Base-by-base conservation (phyloP, 768 basidiomycete genomes). In the Naganishia onofrii region DNA sequence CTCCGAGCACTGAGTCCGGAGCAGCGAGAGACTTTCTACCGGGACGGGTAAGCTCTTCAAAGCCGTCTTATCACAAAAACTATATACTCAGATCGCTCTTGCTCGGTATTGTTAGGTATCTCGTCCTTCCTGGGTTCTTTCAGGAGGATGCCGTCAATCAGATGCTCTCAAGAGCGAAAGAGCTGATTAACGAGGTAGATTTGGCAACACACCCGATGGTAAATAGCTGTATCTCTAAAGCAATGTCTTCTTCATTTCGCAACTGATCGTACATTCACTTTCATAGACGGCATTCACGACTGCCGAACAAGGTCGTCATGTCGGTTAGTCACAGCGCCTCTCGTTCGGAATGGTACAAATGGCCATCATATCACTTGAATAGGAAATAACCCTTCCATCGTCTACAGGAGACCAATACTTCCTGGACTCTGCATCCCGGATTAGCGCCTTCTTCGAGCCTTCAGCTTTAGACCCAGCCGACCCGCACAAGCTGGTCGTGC, bases 401-500 rank as follows among this genome's bases (percentile, higher is more conserved):
- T 92, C 29, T 93, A 42, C 42, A 63, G 60, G 93, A 0, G 93
- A 98, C 76, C 88, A 92, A 36, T 98, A 98, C 80, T 99, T 99
- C 77, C 83, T 99, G 56, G 86, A 83, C 34, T 93, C 92, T 0
- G 92, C 92, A 1, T 92, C 97, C 81, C 96, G 96, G 84, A 91
- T 98, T 70, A 88, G 90, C 7, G 98, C 88, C 81, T 98, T 99
- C 81, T 84, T 99, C 53, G 96, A 98, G 78, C 89, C 91, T 74
- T 92, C 89, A 60, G 92, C 94, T 0, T 83, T 96, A 7, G 86
- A 88, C 71, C 69, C 74, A 1, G 74, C 82, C 29, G 79, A 86
- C 36, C 72, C 78, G 21, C 90, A 92, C 2, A 88, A 87, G 74
- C 85, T 99, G n/a, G 78, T 80, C 58, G 75, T 79, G 85, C 82